Base-by-base conservation (phyloP, 176 grass and related monocot species). In the Chloris gayana region DNA sequence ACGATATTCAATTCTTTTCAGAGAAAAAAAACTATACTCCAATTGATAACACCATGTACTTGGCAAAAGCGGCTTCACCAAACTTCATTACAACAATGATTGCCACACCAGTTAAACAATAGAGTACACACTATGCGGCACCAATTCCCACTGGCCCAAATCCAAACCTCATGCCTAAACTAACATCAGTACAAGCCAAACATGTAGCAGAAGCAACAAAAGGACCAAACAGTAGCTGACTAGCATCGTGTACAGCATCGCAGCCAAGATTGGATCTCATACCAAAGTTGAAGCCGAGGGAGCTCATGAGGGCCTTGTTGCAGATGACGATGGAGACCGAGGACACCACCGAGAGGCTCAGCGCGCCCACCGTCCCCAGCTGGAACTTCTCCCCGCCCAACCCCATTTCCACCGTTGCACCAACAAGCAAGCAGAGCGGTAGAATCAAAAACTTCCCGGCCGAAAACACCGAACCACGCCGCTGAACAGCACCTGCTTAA, bases 251-350 rank as follows among this genome's bases (percentile, higher is more conserved):
- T 51, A 35, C 27, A 63, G n/a, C 50, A 70, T 63, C 33, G 45
- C 18, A 49, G n/a, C 21, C 79, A 80, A 85, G 74, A 85, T 80
- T 70, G 86, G 88, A 93, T 93, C 87, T 86, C 82, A 44, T 76
- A 97, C 94, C 94, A 11, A 97, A 97, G 87, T 50, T 97, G 87
- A 97, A 97, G 80, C 94, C 87, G 38, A 97, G 94, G 39, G 91
- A 90, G 87, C 91, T 97, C 78, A 97, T 97, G 82, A 97, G 85
- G 25, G 94, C 94, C 91, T 97, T 97, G 89, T 97, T 97, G 58
- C 94, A 97, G 85, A 97, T 94, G 74, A 97, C 94, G 68, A 97
- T 97, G 64, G 94, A 97, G 65, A 97, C 94, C 10, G 94, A 97
- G 60, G 94, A 97, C 73, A 97, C 94, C 57, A 97, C 94, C 37